Evolutionary conservation across 768 basidiomycete genomes (phyloP).

Genomic region (Xanthoconium stramineum): DNA sequence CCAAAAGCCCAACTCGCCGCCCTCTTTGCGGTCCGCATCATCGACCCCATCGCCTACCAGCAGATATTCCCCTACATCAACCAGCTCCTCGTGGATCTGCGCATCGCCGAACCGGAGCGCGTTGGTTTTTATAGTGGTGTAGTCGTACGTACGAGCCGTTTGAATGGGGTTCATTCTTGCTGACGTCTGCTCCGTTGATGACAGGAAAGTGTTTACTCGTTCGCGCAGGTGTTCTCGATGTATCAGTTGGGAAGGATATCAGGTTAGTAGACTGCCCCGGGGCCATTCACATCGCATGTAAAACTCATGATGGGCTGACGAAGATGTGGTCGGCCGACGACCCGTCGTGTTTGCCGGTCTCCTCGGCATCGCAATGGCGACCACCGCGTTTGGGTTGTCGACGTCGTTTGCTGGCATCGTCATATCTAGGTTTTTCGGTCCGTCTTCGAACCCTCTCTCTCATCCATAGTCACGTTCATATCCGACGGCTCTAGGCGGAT

Average conservation of each 20-base stretch:
- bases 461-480: too few relatives aligned
- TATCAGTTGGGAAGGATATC: conserved; percentile 61
- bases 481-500: conserved; percentile 40
- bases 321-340: conserved; percentile 57
- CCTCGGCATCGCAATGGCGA: conserved; percentile 48
- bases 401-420: conserved; percentile 46
- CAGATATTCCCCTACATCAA: conserved; percentile 69
- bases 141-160: conserved; percentile 39
- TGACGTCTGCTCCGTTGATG: not conserved
- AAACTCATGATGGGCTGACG: too few relatives aligned
- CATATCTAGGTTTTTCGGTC: conserved; percentile 51
- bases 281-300: not conserved
- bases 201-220: conserved; percentile 61
- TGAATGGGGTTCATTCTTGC: not conserved
- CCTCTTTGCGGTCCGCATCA: conserved; percentile 43
- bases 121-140: conserved; percentile 70
- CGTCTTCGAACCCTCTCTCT: conserved; percentile 5
- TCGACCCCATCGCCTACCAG: conserved; percentile 59
- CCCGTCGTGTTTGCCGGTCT: conserved; percentile 59
- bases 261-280: conserved; percentile 24
- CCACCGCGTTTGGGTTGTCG: conserved; percentile 54
- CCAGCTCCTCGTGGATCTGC: conserved; percentile 53
- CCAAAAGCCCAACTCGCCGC: conserved; percentile 44
- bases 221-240: conserved; percentile 57
- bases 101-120: conserved; percentile 52